Evolutionary conservation across 1,284 basidiomycete species (phyloP), one percentile per base, ranked within the genome.

Genomic region (Sphaerobolus stellatus): DNA sequence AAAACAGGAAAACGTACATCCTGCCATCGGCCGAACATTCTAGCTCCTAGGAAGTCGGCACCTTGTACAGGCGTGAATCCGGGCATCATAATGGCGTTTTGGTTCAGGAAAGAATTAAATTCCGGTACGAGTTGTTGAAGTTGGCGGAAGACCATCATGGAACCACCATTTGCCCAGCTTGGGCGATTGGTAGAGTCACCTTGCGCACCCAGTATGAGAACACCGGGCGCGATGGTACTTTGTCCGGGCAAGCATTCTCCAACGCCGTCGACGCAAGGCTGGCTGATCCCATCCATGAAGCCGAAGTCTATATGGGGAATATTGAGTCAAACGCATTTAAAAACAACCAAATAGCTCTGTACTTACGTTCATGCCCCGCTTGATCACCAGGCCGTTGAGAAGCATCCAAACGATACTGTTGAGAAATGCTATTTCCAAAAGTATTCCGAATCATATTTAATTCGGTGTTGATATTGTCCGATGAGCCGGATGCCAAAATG

Each of bases 191-290:
- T 48, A 27, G 3, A 61, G 47, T 68, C 66, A 27, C 68, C 68
- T 31, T 49, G 48, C 52, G 68, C 68, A 13, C 68, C 68, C 51
- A 64, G 58, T 28, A 71, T 55, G 40, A 70, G 60, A 22, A 70
- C 64, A 18, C 69, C 69, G 11, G 65, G 62, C 41, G 66, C 58
- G 14, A 66, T 64, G 24, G 63, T 49, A 22, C 52, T 47, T 52
- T 69, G 68, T 5, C 68, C 68, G 5, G 62, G 60, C 8, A 47
- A 33, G 5, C 66, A 53, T 11, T 34, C 31, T 4, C 50, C 50
- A 14, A 68, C 44, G 11, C 57, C 62, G 8, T 48, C 45, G 8
- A 66, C 47, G 33, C 64, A 56, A 20, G 66, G 67, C 50, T 68
- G 65, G 8, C 66, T 66, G 16, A 67, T 57, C 22, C 65, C 63